These are phyloP conservation scores for Starmerella asiatica DNA, from an alignment of 805 yeast genomes.

Conservation along the genomic window DNA sequence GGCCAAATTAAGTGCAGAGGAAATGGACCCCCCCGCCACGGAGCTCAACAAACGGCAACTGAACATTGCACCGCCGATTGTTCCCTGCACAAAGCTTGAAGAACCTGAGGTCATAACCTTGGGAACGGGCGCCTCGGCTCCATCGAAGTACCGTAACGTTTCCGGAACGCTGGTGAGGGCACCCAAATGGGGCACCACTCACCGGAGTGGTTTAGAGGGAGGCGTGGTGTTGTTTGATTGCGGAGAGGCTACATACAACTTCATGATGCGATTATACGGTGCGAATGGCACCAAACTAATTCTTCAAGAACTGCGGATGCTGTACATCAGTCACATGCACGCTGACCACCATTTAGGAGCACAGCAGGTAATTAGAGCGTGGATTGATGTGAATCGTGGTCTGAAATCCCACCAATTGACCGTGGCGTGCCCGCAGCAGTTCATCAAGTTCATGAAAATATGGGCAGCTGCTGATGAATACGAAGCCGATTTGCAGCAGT, in stretches of 20 bases:
- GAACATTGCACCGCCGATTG: background rate
- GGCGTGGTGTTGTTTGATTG: slow-evolving; percentile 60
- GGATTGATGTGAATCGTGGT: slow-evolving; percentile 30
- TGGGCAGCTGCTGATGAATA: slow-evolving; percentile 33
- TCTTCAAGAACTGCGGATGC: slow-evolving; percentile 46
- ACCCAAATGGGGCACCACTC: too few relatives aligned
- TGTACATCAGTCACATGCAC: slow-evolving; percentile 79
- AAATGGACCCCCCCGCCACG: background rate
- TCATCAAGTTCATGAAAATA: slow-evolving; percentile 50
- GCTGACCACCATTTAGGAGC: slow-evolving; percentile 95
- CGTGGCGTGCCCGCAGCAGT: slow-evolving; percentile 65
- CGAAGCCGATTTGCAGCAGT: slow-evolving; percentile 24
- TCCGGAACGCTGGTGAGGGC: slow-evolving; percentile 63
- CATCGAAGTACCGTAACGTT: slow-evolving; percentile 75
- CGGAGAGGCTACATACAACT: slow-evolving; percentile 86
- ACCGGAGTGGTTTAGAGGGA: slow-evolving; percentile 12
- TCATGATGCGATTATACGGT: slow-evolving; percentile 50
- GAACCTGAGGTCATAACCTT: slow-evolving; percentile 50
- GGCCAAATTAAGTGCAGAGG: background rate
- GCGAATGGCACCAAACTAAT: slow-evolving; percentile 32
- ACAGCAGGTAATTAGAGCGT: slow-evolving; percentile 50
- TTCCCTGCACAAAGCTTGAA: background rate
- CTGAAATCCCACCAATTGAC: slow-evolving; percentile 29
- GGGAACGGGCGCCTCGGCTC: slow-evolving; percentile 90
- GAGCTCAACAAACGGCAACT: background rate